phyloP scores from a whole-genome alignment of 306 rosid species.

The Nissolia schottii region DNA sequence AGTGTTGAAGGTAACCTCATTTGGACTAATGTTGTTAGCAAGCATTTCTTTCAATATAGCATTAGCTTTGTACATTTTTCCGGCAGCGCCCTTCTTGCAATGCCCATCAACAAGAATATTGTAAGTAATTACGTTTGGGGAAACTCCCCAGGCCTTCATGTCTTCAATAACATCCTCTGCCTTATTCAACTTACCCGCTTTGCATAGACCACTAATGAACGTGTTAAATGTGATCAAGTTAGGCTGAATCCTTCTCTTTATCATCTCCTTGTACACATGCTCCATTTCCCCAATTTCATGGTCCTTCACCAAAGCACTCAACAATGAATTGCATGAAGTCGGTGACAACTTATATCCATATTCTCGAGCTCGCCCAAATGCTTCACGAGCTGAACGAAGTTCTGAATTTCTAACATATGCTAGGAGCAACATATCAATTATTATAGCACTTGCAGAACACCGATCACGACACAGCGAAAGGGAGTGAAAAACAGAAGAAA shows the following conservation, averaged over 20 bases:
- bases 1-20: too few relatives aligned
- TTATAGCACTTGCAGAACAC: constrained; percentile 35
- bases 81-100: constrained; percentile 63
- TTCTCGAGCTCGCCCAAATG: constrained; percentile 56
- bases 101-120: constrained; percentile 66
- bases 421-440: constrained; percentile 58
- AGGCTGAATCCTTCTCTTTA: constrained; percentile 49
- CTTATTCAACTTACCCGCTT: constrained; percentile 75
- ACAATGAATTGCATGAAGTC: constrained; percentile 58
- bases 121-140: too few relatives aligned
- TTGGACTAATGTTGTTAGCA: too few relatives aligned
- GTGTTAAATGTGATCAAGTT: constrained; percentile 57
- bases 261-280: constrained; percentile 53
- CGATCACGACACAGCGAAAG: constrained; percentile 32
- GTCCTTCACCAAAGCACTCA: constrained; percentile 57
- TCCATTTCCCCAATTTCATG: constrained; percentile 45
- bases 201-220: constrained; percentile 71
- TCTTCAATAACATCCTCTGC: constrained; percentile 63
- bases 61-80: constrained; percentile 80
- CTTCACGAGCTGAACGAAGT: constrained; percentile 44
- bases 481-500: constrained; percentile 49
- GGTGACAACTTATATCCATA: constrained; percentile 51
- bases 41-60: constrained; percentile 68
- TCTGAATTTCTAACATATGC: constrained; percentile 51
- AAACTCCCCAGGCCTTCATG: constrained; percentile 71